Conservation (phyloP, 2,329 filamentous ascomycete species). For the Claviceps africana region DNA sequence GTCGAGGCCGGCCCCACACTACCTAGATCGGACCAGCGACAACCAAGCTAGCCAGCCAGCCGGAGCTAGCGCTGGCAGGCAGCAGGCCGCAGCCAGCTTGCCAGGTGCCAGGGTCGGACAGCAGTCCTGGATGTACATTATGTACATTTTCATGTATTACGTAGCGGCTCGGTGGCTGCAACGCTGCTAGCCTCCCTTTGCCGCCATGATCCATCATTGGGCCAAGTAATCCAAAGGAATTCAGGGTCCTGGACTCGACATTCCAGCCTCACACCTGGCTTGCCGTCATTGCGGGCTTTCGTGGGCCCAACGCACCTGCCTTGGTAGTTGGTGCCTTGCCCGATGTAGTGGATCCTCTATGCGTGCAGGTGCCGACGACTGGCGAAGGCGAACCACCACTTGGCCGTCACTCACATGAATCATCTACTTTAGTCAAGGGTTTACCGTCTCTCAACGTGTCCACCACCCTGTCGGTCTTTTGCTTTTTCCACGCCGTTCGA, state of each 20-base stretch:
- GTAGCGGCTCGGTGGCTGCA: not conserved
- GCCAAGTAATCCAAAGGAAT: not conserved
- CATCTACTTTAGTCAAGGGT: too few species aligned
- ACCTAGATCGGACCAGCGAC: constrained; percentile 3
- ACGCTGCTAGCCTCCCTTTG: not conserved
- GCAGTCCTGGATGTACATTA: not conserved
- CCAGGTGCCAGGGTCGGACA: not conserved
- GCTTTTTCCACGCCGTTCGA: too few species aligned
- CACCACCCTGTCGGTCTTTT: too few species aligned
- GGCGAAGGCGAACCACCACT: too few species aligned
- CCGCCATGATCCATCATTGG: not conserved
- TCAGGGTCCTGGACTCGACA: not conserved
- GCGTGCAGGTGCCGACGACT: too few species aligned
- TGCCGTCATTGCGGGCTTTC: too few species aligned
- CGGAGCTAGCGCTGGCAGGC: too few species aligned
- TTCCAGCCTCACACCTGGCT: not conserved
- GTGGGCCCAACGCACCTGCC: too few species aligned
- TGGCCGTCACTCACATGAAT: too few species aligned
- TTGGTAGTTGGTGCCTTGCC: too few species aligned
- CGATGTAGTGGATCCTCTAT: too few species aligned
- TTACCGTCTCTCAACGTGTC: too few species aligned
- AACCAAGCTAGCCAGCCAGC: not conserved
- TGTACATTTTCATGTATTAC: not conserved
- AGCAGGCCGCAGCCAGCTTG: not conserved
- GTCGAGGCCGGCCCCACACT: constrained; percentile 1